Percentiles rank a stretch among this genome's conserved stretches.
phyloP scores from a whole-genome alignment of 495 filamentous ascomycete genomes.

The Friedmanniomyces simplex region DNA sequence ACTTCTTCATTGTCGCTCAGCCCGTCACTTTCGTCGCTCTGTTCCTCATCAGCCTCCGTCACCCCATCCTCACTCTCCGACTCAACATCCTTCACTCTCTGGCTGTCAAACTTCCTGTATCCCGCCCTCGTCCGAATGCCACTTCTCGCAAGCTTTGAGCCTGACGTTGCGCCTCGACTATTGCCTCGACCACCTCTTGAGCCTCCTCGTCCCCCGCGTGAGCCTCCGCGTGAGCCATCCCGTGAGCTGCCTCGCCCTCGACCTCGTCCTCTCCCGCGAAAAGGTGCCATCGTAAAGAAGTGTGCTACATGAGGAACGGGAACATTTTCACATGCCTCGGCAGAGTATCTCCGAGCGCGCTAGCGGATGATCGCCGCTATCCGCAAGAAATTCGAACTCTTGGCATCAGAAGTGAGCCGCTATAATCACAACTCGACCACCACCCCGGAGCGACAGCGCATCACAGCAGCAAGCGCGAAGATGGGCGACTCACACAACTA shows the following conservation, averaged over 20 bases:
- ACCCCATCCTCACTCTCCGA: slow-evolving; percentile 6
- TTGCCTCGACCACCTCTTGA: not conserved
- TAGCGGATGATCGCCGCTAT: slow-evolving; percentile 12
- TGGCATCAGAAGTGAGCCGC: slow-evolving; percentile 1
- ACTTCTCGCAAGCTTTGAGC: slow-evolving; percentile 16
- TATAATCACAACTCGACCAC: not conserved
- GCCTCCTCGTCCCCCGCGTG: slow-evolving; percentile 1
- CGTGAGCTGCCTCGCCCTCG: slow-evolving; percentile 5
- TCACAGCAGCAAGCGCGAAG: slow-evolving; percentile 1
- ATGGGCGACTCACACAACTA: slow-evolving; percentile 50
- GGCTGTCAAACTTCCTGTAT: slow-evolving; percentile 20
- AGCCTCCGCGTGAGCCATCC: not conserved
- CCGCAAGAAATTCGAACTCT: slow-evolving; percentile 8
- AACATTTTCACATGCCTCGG: slow-evolving; percentile 5
- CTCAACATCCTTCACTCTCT: slow-evolving; percentile 19
- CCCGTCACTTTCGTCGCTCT: slow-evolving; percentile 15
- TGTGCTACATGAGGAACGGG: not conserved
- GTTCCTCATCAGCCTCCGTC: slow-evolving; percentile 7
- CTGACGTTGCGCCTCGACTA: not conserved
- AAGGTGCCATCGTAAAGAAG: not conserved
- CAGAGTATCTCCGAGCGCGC: not conserved
- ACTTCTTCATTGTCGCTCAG: slow-evolving; percentile 24
- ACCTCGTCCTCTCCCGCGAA: not conserved
- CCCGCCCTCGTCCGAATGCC: slow-evolving; percentile 18
- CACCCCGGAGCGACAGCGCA: slow-evolving; percentile 2